A percentile compares a stretch with the other conserved stretches of the same genome.
phyloP scores from a whole-genome alignment of 306 rosid genomes.

The Coriaria nepalensis region DNA sequence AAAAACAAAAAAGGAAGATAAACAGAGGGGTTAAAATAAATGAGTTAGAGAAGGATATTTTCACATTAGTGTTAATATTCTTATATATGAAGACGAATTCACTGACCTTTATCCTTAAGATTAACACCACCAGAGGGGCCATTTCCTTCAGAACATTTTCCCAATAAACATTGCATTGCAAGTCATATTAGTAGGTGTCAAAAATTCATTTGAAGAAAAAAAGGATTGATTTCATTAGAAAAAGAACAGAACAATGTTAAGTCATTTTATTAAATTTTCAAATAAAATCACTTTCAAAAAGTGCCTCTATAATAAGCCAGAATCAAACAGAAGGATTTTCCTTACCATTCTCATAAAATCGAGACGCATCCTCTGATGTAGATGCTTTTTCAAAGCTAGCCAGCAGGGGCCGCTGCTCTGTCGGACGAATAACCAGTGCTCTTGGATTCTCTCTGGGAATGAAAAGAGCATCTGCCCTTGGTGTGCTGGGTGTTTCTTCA shows the following conservation, averaged over 20 bases:
- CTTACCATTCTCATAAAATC: constrained; percentile 54
- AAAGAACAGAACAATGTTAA: too few relatives aligned
- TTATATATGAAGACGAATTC: too few relatives aligned
- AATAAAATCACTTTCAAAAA: too few relatives aligned
- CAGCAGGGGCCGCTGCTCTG: constrained; percentile 68
- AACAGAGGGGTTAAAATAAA: neutral
- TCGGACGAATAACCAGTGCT: constrained; percentile 73
- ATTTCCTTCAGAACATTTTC: constrained; percentile 29
- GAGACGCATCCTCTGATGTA: constrained; percentile 30
- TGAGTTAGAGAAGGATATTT: neutral
- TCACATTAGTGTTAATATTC: constrained; percentile 13
- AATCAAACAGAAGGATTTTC: too few relatives aligned
- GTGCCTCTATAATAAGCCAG: too few relatives aligned
- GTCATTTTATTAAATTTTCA: too few relatives aligned
- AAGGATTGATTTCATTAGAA: too few relatives aligned
- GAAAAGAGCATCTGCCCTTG: constrained; percentile 88
- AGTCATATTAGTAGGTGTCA: neutral
- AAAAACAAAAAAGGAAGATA: constrained; percentile 11
- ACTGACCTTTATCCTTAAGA: constrained; percentile 23
- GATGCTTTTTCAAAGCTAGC: constrained; percentile 43
- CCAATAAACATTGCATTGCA: constrained; percentile 16
- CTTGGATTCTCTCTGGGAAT: constrained; percentile 98
- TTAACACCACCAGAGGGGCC: constrained; percentile 18
- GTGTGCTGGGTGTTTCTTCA: constrained; percentile 63
- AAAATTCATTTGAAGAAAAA: too few relatives aligned